Base-by-base conservation (phyloP, 805 yeast species). In the Wickerhamiella qilinensis region DNA sequence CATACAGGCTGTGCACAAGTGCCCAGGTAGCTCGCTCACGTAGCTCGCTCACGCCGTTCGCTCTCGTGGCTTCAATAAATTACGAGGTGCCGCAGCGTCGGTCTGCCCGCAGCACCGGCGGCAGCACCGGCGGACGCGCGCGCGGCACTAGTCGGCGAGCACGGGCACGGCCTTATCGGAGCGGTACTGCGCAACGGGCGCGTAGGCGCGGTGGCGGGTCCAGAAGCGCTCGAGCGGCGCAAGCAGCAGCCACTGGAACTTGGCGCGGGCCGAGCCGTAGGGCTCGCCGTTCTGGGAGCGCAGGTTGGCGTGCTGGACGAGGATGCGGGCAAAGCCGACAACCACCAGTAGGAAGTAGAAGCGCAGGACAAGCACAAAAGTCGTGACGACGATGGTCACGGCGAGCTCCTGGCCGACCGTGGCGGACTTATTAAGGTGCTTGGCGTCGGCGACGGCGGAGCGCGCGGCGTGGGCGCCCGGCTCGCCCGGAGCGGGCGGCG, bases 261-360 rank as follows among this genome's bases (percentile, higher is more conserved):
- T 51, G 17, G 60, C 58, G 12, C 43, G 41, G 39, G 45, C 47
- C 11, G 59, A 51, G 15, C 54, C 52, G 37, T 44, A 39, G 8
- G 60, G 58, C 43, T 47, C 49, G 36, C 60, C 59, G 38, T 57
- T 59, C 35, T 48, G 48, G 12, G 59, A 47, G 14, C 59, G 50
- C 37, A 61, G 50, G 39, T 58, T 59, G 20, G 55, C 50, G 44
- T 52, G 60, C 31, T 71, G 63, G 35, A 73, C 65, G 43, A 76
- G 60, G 43, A 60, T 58, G 38, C 70, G 68, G 38, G 77, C 67
- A 52, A 70, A 76, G 5, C 80, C 69, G 16, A 76, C 44, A 31
- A 75, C 52, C 17, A 73, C 66, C 40, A 72, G 51, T 30, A 68
- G 63, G 56, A 73, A 73, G 56, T 76, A 76, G 36, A 72, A 35